A percentile compares a stretch with the other conserved stretches of the same genome.
Evolutionary conservation across 306 rosid species (phyloP).

Genomic region (Cucurbita argyrosperma): DNA sequence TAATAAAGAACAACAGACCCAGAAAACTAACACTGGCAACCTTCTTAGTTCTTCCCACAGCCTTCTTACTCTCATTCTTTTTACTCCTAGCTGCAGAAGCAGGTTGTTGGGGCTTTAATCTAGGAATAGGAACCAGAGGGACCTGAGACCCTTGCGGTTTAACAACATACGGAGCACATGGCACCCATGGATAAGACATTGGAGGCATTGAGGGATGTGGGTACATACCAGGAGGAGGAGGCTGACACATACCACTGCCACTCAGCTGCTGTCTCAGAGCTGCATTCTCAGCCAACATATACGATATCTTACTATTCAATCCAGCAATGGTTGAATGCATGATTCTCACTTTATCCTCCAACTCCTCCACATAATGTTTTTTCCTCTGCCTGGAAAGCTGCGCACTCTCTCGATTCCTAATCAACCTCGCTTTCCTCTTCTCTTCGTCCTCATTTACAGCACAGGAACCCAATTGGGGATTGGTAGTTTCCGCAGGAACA

Average conservation of each 20-base stretch:
- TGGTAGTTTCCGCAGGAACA: conserved; percentile 9
- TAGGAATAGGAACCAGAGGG: conserved; percentile 87
- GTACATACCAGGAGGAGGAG: conserved; percentile 56
- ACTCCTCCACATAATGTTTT: conserved; percentile 92
- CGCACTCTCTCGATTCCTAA: conserved; percentile 94
- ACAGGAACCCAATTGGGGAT: conserved; percentile 7
- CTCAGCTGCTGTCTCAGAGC: conserved; percentile 70
- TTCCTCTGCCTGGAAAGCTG: conserved; percentile 96
- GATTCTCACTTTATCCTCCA: conserved; percentile 72
- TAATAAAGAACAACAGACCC: conserved; percentile 61
- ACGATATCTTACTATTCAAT: conserved; percentile 54
- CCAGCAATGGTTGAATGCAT: conserved; percentile 82
- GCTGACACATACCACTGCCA: conserved; percentile 37
- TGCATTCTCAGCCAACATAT: conserved; percentile 73
- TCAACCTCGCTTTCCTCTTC: conserved; percentile 62
- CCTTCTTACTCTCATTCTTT: conserved; percentile 39
- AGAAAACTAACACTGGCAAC: conserved; percentile 87
- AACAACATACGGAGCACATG: conserved; percentile 57
- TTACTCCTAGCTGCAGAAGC: conserved; percentile 33
- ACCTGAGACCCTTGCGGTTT: conserved; percentile 76
- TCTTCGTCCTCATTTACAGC: conserved; percentile 34
- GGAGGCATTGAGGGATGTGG: conserved; percentile 61
- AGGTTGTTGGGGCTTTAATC: conserved; percentile 58
- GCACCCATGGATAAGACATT: conserved; percentile 72
- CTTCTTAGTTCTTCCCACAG: conserved; percentile 72